These are phyloP conservation scores for Saturnispora dispora DNA, from an alignment of 805 yeast species.

Conservation along the genomic window DNA sequence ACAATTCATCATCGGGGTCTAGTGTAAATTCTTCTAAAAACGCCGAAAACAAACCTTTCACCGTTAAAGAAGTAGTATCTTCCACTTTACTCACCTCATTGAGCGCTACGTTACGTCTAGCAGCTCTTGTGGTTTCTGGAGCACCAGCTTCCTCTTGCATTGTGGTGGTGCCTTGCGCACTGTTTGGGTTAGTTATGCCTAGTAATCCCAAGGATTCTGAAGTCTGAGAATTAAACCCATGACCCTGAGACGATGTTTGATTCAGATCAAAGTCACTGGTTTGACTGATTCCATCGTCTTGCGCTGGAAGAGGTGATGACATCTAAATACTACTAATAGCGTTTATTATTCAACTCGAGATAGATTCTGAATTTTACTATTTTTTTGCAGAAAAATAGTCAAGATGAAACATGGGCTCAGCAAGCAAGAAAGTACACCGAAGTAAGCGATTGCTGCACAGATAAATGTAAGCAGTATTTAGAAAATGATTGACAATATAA, in stretches of 20 bases:
- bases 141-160: conserved; percentile 4
- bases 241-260: conserved; percentile 12
- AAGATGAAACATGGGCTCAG: not conserved
- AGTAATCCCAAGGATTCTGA: conserved; percentile 11
- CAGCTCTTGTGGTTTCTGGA: conserved; percentile 17
- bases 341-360: not conserved
- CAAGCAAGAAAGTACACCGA: not conserved
- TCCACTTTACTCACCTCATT: conserved; percentile 74
- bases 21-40: conserved; percentile 57
- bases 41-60: conserved; percentile 80
- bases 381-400: not conserved
- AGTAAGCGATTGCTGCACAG: too few species aligned
- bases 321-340: conserved; percentile 11
- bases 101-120: conserved; percentile 46
- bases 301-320: conserved; percentile 24
- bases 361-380: not conserved
- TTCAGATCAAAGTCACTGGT: conserved; percentile 20
- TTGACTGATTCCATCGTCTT: conserved; percentile 10
- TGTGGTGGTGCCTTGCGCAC: conserved; percentile 3
- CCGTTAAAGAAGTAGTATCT: conserved; percentile 90
- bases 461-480: not conserved
- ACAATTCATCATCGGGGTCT: conserved; percentile 29
- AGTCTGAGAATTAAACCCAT: conserved; percentile 7
- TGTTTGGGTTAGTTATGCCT: conserved; percentile 1
- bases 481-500: not conserved